A percentile compares a stretch with the other conserved stretches of the same genome.
Conservation (phyloP, 1,139 yeast genomes). For the Saccharomyces hybrid region DNA sequence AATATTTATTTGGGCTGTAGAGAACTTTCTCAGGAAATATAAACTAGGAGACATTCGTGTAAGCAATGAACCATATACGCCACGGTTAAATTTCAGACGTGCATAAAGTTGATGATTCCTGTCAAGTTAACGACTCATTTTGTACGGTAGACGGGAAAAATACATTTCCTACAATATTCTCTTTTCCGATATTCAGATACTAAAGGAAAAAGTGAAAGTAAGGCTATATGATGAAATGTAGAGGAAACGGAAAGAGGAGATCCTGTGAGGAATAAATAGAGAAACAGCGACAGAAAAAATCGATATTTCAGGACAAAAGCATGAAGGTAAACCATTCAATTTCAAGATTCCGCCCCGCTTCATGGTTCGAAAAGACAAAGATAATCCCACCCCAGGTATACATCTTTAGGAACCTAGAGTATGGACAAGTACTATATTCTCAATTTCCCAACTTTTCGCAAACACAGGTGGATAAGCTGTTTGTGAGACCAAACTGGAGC, state of each 20-base stretch:
- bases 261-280: background rate
- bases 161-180: background rate
- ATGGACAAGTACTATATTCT: constrained; percentile 84
- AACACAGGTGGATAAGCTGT: constrained; percentile 62
- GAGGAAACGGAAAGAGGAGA: background rate
- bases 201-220: background rate
- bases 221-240: background rate
- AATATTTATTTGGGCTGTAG: background rate
- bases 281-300: background rate
- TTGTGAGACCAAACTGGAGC: constrained; percentile 79
- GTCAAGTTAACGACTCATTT: background rate
- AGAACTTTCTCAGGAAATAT: background rate
- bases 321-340: constrained; percentile 13
- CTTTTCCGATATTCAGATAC: background rate
- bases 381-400: constrained; percentile 71
- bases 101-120: background rate
- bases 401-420: constrained; percentile 73
- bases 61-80: constrained; percentile 1
- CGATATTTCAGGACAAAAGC: background rate
- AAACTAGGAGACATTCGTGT: background rate
- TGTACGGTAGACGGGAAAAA: background rate
- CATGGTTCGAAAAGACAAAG: constrained; percentile 45
- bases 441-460: constrained; percentile 64
- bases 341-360: constrained; percentile 34
- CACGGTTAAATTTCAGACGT: background rate